A percentile compares a stretch with the other conserved stretches of the same genome.
phyloP scores from a whole-genome alignment of 176 grass and related monocot genomes.

The Carex cristatella region DNA sequence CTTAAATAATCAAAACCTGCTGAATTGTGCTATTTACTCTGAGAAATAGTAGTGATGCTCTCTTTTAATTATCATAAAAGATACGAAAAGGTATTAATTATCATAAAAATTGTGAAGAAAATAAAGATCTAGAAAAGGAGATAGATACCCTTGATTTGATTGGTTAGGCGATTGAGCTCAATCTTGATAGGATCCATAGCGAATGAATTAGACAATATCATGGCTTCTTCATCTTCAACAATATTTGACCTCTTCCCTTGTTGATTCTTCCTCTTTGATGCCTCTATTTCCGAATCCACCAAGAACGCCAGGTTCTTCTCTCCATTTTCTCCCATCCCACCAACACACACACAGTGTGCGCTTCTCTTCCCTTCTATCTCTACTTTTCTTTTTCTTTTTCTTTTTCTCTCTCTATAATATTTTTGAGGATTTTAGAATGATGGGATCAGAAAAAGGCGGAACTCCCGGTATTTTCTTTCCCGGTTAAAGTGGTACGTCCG shows the following conservation, averaged over 20 bases:
- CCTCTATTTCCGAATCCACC: constrained; percentile 18
- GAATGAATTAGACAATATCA: constrained; percentile 62
- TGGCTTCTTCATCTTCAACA: constrained; percentile 39
- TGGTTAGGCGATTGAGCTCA: constrained; percentile 83
- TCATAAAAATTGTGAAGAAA: not conserved
- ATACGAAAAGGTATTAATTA: not conserved
- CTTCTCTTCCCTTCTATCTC: not conserved
- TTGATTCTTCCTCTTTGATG: constrained; percentile 23
- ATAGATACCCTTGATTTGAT: constrained; percentile 89
- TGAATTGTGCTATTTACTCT: not conserved
- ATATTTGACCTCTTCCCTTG: constrained; percentile 13
- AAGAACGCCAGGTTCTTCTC: not conserved
- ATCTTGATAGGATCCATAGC: constrained; percentile 90
- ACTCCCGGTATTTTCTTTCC: constrained; percentile 24
- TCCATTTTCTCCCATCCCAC: constrained; percentile 21
- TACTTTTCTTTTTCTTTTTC: not conserved
- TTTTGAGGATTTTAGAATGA: not conserved
- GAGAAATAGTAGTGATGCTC: not conserved
- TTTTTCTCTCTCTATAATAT: not conserved
- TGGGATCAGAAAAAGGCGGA: not conserved
- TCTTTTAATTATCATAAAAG: not conserved
- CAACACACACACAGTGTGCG: not conserved
- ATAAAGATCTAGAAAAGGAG: not conserved
- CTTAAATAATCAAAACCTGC: not conserved
- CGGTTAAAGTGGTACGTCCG: constrained; percentile 22